phyloP scores from a whole-genome alignment of 1,139 yeast genomes.

The Arxiozyma slooffiae region DNA sequence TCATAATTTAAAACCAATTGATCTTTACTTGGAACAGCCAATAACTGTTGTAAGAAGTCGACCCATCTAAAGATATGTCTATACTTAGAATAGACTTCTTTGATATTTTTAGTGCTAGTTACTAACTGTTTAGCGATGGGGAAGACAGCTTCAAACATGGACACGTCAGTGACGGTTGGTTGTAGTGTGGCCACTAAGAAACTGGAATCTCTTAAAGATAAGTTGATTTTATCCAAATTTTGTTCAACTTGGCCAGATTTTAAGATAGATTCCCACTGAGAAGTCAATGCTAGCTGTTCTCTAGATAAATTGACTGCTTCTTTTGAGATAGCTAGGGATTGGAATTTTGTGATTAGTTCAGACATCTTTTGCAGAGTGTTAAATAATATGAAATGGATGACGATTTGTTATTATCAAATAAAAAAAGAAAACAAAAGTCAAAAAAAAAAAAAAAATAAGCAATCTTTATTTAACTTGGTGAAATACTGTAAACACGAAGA shows the following conservation, averaged over 20 bases:
- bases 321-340: slow-evolving; percentile 35
- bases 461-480: too few relatives aligned
- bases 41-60: slow-evolving; percentile 66
- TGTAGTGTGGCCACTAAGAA: slow-evolving; percentile 52
- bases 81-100: slow-evolving; percentile 38
- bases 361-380: slow-evolving; percentile 31
- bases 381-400: neutral
- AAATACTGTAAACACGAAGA: too few relatives aligned
- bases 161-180: slow-evolving; percentile 59
- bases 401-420: too few relatives aligned
- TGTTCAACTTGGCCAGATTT: slow-evolving; percentile 46
- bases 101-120: slow-evolving; percentile 30
- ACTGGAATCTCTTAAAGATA: slow-evolving; percentile 56
- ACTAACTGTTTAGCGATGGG: slow-evolving; percentile 52
- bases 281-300: slow-evolving; percentile 58
- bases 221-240: slow-evolving; percentile 53
- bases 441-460: too few relatives aligned
- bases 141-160: slow-evolving; percentile 54
- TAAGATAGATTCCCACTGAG: slow-evolving; percentile 74
- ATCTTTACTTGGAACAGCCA: slow-evolving; percentile 44
- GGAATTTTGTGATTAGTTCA: slow-evolving; percentile 36
- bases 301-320: slow-evolving; percentile 26
- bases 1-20: slow-evolving; percentile 48
- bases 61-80: slow-evolving; percentile 92
- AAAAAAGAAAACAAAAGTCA: too few relatives aligned